phyloP scores from a whole-genome alignment of 1,284 basidiomycete species.

The Papiliotrema fonsecae region DNA sequence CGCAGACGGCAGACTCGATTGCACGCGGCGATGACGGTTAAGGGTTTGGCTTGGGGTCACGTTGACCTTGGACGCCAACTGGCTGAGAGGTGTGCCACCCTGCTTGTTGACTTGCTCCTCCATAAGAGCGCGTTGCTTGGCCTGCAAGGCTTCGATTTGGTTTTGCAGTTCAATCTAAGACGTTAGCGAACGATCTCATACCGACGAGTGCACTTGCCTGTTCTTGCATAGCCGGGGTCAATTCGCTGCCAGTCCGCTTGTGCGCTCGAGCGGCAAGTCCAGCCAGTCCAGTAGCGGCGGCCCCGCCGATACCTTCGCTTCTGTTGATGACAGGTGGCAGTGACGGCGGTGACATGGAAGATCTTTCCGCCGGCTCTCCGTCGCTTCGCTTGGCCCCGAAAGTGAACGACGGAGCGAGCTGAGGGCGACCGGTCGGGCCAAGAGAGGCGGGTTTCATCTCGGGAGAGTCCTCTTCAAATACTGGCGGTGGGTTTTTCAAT shows the following conservation, averaged over 20 bases:
- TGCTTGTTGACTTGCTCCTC: conserved; percentile 74
- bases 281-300: conserved; percentile 39
- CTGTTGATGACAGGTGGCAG: conserved; percentile 29
- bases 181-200: neutral
- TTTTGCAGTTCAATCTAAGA: conserved; percentile 76
- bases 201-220: conserved; percentile 56
- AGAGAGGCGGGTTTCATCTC: conserved; percentile 39
- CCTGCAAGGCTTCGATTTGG: conserved; percentile 85
- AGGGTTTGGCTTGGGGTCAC: conserved; percentile 30
- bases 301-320: conserved; percentile 38
- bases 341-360: conserved; percentile 14
- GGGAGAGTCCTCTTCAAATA: conserved; percentile 44
- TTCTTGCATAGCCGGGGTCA: conserved; percentile 67
- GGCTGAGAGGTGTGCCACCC: conserved; percentile 58
- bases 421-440: conserved; percentile 77
- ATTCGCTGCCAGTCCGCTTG: conserved; percentile 59
- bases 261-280: conserved; percentile 49
- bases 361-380: conserved; percentile 6
- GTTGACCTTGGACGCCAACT: conserved; percentile 17
- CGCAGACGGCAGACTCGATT: conserved; percentile 58
- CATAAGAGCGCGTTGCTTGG: conserved; percentile 80
- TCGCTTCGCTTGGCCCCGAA: conserved; percentile 59
- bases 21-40: conserved; percentile 74
- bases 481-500: conserved; percentile 29
- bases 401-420: conserved; percentile 81